These are phyloP conservation scores for Carallia brachiata DNA, from an alignment of 345 rosid genomes.

Conservation along the genomic window DNA sequence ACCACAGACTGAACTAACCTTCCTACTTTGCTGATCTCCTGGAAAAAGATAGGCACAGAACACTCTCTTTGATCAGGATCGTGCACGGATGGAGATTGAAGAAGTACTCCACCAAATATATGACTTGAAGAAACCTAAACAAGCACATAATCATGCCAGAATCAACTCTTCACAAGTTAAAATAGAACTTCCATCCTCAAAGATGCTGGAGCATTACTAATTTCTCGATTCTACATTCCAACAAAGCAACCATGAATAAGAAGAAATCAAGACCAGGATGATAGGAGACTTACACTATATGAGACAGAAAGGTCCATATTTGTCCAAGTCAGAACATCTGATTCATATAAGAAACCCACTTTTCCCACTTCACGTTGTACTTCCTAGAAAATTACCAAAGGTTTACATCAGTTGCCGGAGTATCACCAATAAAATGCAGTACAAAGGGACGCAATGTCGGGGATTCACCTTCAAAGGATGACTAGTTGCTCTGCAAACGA, in stretches of 20 bases:
- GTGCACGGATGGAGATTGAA: conserved; percentile 70
- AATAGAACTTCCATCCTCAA: neutral
- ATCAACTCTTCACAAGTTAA: neutral
- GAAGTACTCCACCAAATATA: conserved; percentile 66
- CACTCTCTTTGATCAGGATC: conserved; percentile 85
- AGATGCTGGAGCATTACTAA: conserved; percentile 20
- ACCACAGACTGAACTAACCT: conserved; percentile 43
- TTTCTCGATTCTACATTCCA: neutral
- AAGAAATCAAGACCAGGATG: neutral
- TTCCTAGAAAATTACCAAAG: conserved; percentile 46
- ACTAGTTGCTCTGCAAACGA: conserved; percentile 61
- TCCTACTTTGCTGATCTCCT: conserved; percentile 49
- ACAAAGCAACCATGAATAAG: neutral
- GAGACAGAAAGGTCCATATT: conserved; percentile 62
- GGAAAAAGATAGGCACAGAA: conserved; percentile 72
- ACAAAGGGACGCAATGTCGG: neutral
- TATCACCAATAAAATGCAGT: neutral
- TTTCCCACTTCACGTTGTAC: conserved; percentile 53
- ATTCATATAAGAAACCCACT: conserved; percentile 64
- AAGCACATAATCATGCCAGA: conserved; percentile 4
- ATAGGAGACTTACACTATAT: conserved; percentile 49
- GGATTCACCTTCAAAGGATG: conserved; percentile 79
- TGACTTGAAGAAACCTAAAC: conserved; percentile 55
- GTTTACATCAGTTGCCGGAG: neutral
- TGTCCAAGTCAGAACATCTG: conserved; percentile 85